These are phyloP conservation scores for Xylaria cubensis DNA, from an alignment of 495 filamentous ascomycete genomes.

Conservation along the genomic window DNA sequence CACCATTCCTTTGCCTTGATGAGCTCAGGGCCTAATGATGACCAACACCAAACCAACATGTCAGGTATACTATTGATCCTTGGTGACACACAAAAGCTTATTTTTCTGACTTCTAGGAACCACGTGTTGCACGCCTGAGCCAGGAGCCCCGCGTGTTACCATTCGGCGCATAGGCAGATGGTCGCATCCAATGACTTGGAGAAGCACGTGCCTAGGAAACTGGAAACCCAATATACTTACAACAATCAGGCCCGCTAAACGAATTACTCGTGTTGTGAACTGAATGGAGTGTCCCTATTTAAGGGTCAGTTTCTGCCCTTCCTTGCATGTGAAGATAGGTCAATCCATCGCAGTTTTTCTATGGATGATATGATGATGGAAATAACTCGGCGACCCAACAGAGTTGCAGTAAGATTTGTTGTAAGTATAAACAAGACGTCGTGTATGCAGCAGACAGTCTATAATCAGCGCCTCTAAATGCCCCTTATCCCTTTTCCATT, in stretches of 20 bases:
- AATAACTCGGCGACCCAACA: neutral
- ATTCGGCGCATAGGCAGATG: neutral
- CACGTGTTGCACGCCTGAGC: constrained; percentile 21
- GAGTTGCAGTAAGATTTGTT: neutral
- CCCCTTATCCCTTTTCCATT: neutral
- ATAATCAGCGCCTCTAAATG: neutral
- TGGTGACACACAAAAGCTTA: constrained; percentile 6
- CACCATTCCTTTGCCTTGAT: constrained; percentile 21
- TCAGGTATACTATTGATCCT: constrained; percentile 1
- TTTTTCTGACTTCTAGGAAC: constrained; percentile 10
- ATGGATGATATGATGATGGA: neutral
- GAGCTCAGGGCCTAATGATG: constrained; percentile 1
- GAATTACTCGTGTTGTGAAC: neutral
- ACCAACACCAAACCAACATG: constrained; percentile 14
- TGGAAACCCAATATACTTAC: neutral
- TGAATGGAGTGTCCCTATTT: constrained; percentile 8
- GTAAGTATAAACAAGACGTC: neutral
- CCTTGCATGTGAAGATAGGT: constrained; percentile 11
- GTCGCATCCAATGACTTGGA: constrained; percentile 12
- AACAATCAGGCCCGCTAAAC: neutral
- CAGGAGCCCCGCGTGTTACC: constrained; percentile 14
- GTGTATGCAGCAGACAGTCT: neutral
- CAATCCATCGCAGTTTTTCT: neutral
- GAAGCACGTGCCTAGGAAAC: constrained; percentile 3
- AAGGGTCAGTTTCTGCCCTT: neutral